Percentiles rank a stretch among this genome's conserved stretches.
These are phyloP conservation scores for Syncephalastrum sp. DNA, from an alignment of 371 early-diverging fungal genomes.

Conservation along the genomic window DNA sequence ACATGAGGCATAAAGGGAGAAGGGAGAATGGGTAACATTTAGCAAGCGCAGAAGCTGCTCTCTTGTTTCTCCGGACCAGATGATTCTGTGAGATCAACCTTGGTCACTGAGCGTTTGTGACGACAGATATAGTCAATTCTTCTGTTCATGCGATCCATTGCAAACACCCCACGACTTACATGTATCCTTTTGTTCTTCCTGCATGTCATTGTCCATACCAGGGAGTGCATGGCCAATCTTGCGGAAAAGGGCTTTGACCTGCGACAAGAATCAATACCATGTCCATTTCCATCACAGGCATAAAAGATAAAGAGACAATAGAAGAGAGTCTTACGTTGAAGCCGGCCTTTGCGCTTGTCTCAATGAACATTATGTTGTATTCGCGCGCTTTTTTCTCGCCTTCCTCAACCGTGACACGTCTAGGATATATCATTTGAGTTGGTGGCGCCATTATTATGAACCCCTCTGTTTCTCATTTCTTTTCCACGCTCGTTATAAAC, in stretches of 20 bases:
- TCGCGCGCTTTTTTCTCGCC: constrained; percentile 96
- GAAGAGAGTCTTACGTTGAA: constrained; percentile 66
- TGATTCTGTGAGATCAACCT: constrained; percentile 42
- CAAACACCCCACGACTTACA: constrained; percentile 10
- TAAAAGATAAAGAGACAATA: background rate
- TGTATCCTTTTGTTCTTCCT: constrained; percentile 22
- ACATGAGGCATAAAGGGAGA: too few relatives aligned
- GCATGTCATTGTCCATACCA: constrained; percentile 72
- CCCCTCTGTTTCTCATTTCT: too few relatives aligned
- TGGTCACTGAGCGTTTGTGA: constrained; percentile 30
- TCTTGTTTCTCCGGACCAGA: constrained; percentile 26
- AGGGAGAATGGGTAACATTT: constrained; percentile 7
- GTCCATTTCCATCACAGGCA: background rate
- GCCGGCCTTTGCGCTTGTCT: constrained; percentile 96
- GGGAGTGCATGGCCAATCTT: constrained; percentile 96
- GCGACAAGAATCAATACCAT: background rate
- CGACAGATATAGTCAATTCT: background rate
- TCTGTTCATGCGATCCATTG: too few relatives aligned
- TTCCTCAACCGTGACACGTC: constrained; percentile 92
- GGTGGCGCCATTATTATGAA: too few relatives aligned
- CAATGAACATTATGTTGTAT: constrained; percentile 93
- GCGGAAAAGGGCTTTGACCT: constrained; percentile 89
- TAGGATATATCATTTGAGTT: constrained; percentile 12
- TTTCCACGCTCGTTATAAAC: background rate
- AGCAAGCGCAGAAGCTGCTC: constrained; percentile 43